Base-by-base conservation (phyloP, 2,329 filamentous ascomycete species). In the Ophiosphaerella herpotricha region DNA sequence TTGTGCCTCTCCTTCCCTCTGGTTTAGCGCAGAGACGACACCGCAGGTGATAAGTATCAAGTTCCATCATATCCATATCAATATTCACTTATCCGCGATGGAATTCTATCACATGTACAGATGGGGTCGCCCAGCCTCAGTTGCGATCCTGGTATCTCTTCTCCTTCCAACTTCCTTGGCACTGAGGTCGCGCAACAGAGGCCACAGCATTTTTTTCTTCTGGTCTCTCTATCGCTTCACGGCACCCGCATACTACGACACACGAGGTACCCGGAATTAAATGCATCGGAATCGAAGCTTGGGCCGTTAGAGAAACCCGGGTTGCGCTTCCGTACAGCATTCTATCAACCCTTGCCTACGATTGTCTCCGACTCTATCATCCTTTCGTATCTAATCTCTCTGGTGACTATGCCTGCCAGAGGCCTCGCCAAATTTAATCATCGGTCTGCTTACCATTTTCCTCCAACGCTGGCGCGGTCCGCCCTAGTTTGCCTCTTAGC, bases 401-500 rank as follows among this genome's bases (percentile, higher is more conserved):
- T 4, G 12, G 44, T 43, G 41, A 31, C 23, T 16, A 38, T 39
- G 26, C 18, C 34, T 38, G 40, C 16, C 31, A 35, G 3, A 24
- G 12, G 31, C 33, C 32, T 26, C 33, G 37, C 32, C 35, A 13
- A 45, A 12, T 24, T 14, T 16, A 9, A 36, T 14, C 9, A 34
- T 13, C 32, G 42, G 46, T 50, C n/a, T 43, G 49, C 31, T 46
- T 50, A 46, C 47, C 43, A 38, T 51, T 51, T 52, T 47, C 38
- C 38, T 39, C 49, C 33, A 36, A 31, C 13, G 21, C 26, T 48
- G 49, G 52, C 45, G 48, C 38, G 50, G 40, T 55, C 55, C 50
- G 54, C 54, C 29, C 49, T 58, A 57, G 43, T 50, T 21, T 41
- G 46, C 39, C 43, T 18, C 39, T 45, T 50, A 44, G 43, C 34